phyloP scores from a whole-genome alignment of 768 basidiomycete species.

The Suillus weaverae region DNA sequence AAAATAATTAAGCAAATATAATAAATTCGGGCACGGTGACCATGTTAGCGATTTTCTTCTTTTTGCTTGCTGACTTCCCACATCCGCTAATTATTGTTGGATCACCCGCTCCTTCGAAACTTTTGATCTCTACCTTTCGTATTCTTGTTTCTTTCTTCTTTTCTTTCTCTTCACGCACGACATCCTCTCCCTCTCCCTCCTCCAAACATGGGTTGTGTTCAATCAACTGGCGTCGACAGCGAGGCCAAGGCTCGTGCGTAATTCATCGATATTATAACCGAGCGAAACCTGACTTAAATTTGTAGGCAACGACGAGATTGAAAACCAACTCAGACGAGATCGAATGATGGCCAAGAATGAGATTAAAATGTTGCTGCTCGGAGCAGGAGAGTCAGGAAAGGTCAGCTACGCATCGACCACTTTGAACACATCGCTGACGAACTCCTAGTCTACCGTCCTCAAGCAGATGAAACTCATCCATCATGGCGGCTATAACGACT shows the following conservation, averaged over 20 bases:
- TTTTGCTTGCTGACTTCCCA: conserved; percentile 17
- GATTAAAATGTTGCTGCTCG: conserved; percentile 94
- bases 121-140: conserved; percentile 12
- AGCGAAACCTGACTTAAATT: conserved; percentile 6
- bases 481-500: conserved; percentile 84
- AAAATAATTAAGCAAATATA: conserved; percentile 14
- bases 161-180: conserved; percentile 9
- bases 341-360: conserved; percentile 88
- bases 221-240: conserved; percentile 68
- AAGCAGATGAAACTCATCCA: conserved; percentile 99
- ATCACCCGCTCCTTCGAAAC: conserved; percentile 22
- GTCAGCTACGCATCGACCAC: conserved; percentile 36
- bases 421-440: background rate
- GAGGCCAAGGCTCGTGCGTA: conserved; percentile 82
- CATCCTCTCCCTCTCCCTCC: background rate
- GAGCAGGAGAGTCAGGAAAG: conserved; percentile 97
- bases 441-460: conserved; percentile 75
- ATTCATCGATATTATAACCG: background rate
- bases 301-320: conserved; percentile 89
- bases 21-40: conserved; percentile 16
- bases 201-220: conserved; percentile 67
- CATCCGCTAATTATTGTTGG: conserved; percentile 28
- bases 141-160: conserved; percentile 11
- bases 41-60: conserved; percentile 13
- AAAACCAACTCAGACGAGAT: conserved; percentile 88